Base-by-base conservation (phyloP, 129 eudicot species). In the Artemisia argyi region DNA sequence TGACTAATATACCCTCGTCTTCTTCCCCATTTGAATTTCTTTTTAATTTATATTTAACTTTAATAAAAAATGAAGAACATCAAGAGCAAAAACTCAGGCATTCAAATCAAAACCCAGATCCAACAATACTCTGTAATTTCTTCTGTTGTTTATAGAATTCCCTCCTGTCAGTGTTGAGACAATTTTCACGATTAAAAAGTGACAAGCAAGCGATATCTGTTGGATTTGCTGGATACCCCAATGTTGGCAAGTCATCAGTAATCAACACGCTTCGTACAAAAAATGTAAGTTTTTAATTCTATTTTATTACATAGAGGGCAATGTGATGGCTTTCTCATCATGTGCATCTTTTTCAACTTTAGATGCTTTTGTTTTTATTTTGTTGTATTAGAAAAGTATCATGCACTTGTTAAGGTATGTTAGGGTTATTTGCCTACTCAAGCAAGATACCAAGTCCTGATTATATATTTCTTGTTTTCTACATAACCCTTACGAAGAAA, bases 201-300 rank as follows among this genome's bases (percentile, higher is more conserved):
- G 99, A 90, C 83, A 95, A 95, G 75, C 99, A 95, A 83, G 96
- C 96, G 18, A 90, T 95, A 79, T 90, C 97, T 7, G 97, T 95
- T 73, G 99, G 99, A 67, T 95, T 95, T 76, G 92, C 91, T 26
- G 99, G 99, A 52, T 95, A 95, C 69, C 99, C 99, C 4, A 95
- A 95, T 83, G 99, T 95, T 71, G 99, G 99, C 75, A 95, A 95
- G 79, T 95, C 99, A 73, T 90, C 99, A 60, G 99, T 95, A 54
- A 95, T 95, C 76, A 90, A 95, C 76, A 95, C 99, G 0, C 63
- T 95, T 50, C 96, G 97, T 11, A 90, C 99, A 0, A 95, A 95
- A 69, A 95, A 91, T 81, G 99, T 94, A 84, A 84, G 82, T 64
- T 69, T 15, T 56, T 52, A 16, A 28, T 26, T 20, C 52, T 12